Base-by-base conservation (phyloP, 306 rosid species). In the Vachellia collinsii region DNA sequence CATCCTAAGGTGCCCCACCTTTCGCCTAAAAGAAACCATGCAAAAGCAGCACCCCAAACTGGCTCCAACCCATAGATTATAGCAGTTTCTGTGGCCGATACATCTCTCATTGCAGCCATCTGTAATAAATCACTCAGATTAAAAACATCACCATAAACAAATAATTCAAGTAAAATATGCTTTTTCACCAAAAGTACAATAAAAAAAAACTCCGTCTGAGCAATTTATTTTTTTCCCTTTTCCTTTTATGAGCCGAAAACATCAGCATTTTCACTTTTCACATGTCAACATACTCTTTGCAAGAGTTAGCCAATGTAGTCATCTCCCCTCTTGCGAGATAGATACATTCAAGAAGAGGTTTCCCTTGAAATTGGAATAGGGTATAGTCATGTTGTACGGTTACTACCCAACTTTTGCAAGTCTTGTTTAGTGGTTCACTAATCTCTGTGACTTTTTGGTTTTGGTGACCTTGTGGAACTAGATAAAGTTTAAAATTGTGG, bases 21-120 rank as follows among this genome's bases (percentile, higher is more conserved):
- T 87, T 92, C 97, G 53, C 95, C 95, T 44, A 92, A 92, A 70
- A 92, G 87, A 82, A 90, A 81, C 97, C 97, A 92, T 10, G 95
- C 92, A 78, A 91, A 88, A 39, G 88, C 88, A 70, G 93, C 93
- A 70, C 97, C 95, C 97, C 95, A 91, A 25, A 92, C 88, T 7
- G 95, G 97, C 86, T 92, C 93, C 85, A 91, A 87, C 51, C 93
- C 85, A 81, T 92, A 92, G 54, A 91, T 91, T 74, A 92, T 81
- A 56, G 93, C 93, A 51, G 93, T 89, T 85, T 92, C 92, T 13
- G 95, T 82, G 46, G 95, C 97, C 54, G 97, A 92, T 83, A 92
- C 92, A 71, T 90, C 87, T 69, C 81, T 56, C 95, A 92, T 91
- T 80, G 97, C 95, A 43, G 85, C 86, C 92, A 92, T 89, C 95